A percentile compares a stretch with the other conserved stretches of the same genome.
Conservation (phyloP, 2,329 filamentous ascomycete genomes). For the Conoideocrella luteorostrata region DNA sequence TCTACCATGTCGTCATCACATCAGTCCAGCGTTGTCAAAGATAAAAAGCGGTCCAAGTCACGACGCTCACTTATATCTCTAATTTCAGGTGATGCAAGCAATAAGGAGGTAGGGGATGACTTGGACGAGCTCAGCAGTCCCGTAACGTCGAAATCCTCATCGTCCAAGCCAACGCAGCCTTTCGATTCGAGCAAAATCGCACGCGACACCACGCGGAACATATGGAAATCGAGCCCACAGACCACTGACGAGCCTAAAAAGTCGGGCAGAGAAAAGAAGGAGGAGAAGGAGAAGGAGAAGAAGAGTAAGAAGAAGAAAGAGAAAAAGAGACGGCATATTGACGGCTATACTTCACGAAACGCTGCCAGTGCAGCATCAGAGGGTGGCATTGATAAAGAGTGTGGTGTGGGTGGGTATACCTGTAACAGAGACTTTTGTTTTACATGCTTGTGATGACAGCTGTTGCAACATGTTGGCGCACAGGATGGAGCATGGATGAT, state of each 20-base stretch:
- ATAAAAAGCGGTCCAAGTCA: conserved; percentile 3
- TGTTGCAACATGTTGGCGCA: too few species aligned
- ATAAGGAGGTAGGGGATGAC: conserved; percentile 4
- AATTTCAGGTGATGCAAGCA: not conserved
- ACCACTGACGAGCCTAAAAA: conserved; percentile 23
- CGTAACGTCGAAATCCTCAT: conserved; percentile 10
- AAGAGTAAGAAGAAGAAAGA: conserved; percentile 5
- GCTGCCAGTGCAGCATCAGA: conserved; percentile 38
- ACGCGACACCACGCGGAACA: conserved; percentile 15
- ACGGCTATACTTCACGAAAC: conserved; percentile 13
- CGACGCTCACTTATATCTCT: conserved; percentile 7
- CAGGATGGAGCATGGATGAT: too few species aligned
- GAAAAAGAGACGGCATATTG: conserved; percentile 7
- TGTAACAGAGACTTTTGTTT: conserved; percentile 57
- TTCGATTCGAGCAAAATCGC: conserved; percentile 13
- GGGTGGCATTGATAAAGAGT: conserved; percentile 39
- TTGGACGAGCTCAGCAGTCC: conserved; percentile 4
- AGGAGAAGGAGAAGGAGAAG: conserved; percentile 10
- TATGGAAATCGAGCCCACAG: conserved; percentile 21
- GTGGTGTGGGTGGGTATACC: conserved; percentile 48
- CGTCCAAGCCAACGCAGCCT: conserved; percentile 9
- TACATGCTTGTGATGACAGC: conserved; percentile 39
- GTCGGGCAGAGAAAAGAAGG: conserved; percentile 17
- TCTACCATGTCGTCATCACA: too few species aligned
- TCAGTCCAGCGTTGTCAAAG: not conserved